Evolutionary conservation across 2,329 filamentous ascomycete species (phyloP).

Genomic region (Exophiala dermatitidis): DNA sequence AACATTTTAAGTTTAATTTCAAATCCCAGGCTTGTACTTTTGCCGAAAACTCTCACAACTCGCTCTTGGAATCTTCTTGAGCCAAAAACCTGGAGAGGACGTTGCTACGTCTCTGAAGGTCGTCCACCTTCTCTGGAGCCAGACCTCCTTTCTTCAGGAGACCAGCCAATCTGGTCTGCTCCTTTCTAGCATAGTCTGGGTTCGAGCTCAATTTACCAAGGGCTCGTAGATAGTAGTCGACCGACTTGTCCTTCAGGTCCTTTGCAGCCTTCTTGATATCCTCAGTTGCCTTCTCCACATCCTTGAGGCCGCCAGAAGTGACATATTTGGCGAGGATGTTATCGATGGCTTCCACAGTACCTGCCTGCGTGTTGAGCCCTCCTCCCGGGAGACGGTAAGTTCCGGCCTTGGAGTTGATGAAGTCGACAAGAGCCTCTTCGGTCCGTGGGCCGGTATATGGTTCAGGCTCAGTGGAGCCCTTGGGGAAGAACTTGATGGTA

Average conservation of each 20-base stretch:
- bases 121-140: constrained; percentile 77
- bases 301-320: constrained; percentile 45
- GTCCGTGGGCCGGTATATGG: constrained; percentile 68
- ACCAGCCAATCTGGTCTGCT: constrained; percentile 69
- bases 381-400: constrained; percentile 79
- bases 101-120: constrained; percentile 79
- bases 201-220: constrained; percentile 76
- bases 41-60: constrained; percentile 49
- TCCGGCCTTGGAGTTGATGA: constrained; percentile 81
- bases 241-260: constrained; percentile 68
- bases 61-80: constrained; percentile 51
- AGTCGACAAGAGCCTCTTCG: constrained; percentile 69
- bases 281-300: constrained; percentile 53
- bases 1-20: not conserved
- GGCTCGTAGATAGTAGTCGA: constrained; percentile 88
- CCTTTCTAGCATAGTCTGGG: constrained; percentile 74
- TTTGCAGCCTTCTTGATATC: constrained; percentile 67
- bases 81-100: constrained; percentile 72
- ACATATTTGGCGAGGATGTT: constrained; percentile 64
- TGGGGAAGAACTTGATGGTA: constrained; percentile 96
- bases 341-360: constrained; percentile 75
- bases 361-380: constrained; percentile 67
- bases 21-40: not conserved
- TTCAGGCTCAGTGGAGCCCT: constrained; percentile 65
- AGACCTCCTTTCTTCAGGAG: constrained; percentile 81